phyloP scores from a whole-genome alignment of 306 rosid genomes.

The Canavalia ensiformis region DNA sequence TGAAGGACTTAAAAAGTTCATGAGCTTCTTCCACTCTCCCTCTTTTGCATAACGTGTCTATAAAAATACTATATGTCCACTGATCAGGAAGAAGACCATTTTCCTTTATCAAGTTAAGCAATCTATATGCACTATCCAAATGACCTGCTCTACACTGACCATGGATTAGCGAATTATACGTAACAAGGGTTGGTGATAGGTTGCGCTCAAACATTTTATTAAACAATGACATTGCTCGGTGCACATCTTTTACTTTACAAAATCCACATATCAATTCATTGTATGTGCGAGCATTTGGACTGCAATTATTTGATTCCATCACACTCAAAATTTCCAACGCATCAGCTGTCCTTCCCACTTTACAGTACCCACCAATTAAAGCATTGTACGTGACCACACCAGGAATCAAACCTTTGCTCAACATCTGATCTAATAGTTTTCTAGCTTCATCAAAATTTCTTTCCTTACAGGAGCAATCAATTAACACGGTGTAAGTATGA shows the following conservation, averaged over 20 bases:
- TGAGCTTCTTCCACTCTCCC: slow-evolving; percentile 71
- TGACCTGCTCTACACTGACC: slow-evolving; percentile 79
- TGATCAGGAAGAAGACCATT: slow-evolving; percentile 69
- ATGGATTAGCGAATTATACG: slow-evolving; percentile 70
- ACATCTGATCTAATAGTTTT: slow-evolving; percentile 61
- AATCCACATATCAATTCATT: slow-evolving; percentile 77
- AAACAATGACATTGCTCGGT: slow-evolving; percentile 72
- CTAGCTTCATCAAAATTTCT: slow-evolving; percentile 61
- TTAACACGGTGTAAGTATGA: slow-evolving; percentile 71
- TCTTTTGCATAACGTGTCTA: slow-evolving; percentile 67
- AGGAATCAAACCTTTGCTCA: slow-evolving; percentile 66
- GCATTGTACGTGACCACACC: slow-evolving; percentile 70
- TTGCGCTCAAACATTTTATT: slow-evolving; percentile 64
- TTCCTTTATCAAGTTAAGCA: slow-evolving; percentile 70
- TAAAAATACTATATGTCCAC: slow-evolving; percentile 69
- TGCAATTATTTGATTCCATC: slow-evolving; percentile 70
- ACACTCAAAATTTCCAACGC: slow-evolving; percentile 64
- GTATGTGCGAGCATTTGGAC: slow-evolving; percentile 72
- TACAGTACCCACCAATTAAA: slow-evolving; percentile 74
- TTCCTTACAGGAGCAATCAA: slow-evolving; percentile 65
- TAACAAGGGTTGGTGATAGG: slow-evolving; percentile 64
- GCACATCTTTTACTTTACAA: slow-evolving; percentile 64
- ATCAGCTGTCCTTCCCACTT: slow-evolving; percentile 56
- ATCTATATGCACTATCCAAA: slow-evolving; percentile 72
- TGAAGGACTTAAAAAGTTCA: slow-evolving; percentile 56